Evolutionary conservation across 257 asterid genomes (phyloP).

Genomic region (Fraxinus anomala): DNA sequence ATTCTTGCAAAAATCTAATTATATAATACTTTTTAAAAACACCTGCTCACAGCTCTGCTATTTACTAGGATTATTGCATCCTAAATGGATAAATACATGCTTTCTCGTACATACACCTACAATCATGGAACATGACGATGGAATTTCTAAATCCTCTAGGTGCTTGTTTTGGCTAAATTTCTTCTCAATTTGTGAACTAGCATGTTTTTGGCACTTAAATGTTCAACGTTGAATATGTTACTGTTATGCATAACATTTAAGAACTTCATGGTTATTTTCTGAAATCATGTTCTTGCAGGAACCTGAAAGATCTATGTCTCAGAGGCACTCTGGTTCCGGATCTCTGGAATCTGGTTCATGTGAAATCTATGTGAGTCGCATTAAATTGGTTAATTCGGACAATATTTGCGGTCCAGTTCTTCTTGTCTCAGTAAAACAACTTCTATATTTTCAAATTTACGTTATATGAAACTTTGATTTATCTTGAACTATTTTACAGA

Average conservation of each 20-base stretch:
- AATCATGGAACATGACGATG: too few species aligned
- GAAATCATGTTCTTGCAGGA: constrained; percentile 45
- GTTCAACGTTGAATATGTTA: neutral
- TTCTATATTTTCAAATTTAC: neutral
- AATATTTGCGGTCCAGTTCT: neutral
- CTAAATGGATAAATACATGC: too few species aligned
- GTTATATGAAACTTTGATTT: neutral
- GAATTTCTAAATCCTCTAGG: too few species aligned
- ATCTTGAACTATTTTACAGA: constrained; percentile 43
- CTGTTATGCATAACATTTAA: neutral
- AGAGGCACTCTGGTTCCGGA: constrained; percentile 73
- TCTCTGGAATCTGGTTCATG: constrained; percentile 52
- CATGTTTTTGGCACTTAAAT: neutral
- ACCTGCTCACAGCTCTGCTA: neutral
- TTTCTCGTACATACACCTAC: too few species aligned
- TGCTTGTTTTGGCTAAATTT: neutral
- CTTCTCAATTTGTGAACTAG: neutral
- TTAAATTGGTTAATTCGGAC: neutral
- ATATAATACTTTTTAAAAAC: too few species aligned
- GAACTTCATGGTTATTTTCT: neutral
- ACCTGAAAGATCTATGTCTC: constrained; percentile 68
- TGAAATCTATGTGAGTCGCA: constrained; percentile 63
- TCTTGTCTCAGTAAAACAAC: neutral
- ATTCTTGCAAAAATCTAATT: neutral
- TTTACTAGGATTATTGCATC: neutral